Percentiles rank a stretch among this genome's conserved stretches.
These are phyloP conservation scores for Corchorus capsularis DNA, from an alignment of 345 rosid species.

Conservation along the genomic window DNA sequence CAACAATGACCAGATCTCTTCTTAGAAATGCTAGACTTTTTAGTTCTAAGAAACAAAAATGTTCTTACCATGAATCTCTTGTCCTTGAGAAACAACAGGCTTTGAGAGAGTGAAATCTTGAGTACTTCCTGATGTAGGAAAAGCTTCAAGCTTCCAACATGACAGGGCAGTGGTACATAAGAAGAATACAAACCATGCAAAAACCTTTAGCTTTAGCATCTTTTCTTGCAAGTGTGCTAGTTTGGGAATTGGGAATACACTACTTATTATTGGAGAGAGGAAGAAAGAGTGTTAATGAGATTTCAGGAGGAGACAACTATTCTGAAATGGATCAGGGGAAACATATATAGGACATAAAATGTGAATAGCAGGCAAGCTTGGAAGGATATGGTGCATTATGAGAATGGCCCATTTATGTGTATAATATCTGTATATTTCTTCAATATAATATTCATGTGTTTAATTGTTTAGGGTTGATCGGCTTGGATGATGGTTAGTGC, in stretches of 20 bases:
- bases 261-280: background rate
- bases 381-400: background rate
- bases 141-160: constrained; percentile 19
- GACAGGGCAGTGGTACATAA: constrained; percentile 21
- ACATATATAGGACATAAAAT: background rate
- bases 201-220: constrained; percentile 23
- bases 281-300: background rate
- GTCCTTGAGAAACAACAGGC: constrained; percentile 1
- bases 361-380: background rate
- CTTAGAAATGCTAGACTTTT: no score
- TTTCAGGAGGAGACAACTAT: background rate
- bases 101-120: constrained; percentile 20
- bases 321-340: background rate
- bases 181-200: constrained; percentile 26
- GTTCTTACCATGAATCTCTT: constrained; percentile 29
- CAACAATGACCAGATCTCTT: no score
- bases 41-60: background rate
- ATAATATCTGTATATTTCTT: no score
- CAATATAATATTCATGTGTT: background rate
- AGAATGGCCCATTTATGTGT: background rate
- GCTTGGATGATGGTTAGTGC: background rate
- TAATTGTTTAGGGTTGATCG: background rate
- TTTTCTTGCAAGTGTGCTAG: background rate
- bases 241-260: background rate
- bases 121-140: background rate